Conservation (phyloP, 2,329 filamentous ascomycete species). For the Helotiales sp. region DNA sequence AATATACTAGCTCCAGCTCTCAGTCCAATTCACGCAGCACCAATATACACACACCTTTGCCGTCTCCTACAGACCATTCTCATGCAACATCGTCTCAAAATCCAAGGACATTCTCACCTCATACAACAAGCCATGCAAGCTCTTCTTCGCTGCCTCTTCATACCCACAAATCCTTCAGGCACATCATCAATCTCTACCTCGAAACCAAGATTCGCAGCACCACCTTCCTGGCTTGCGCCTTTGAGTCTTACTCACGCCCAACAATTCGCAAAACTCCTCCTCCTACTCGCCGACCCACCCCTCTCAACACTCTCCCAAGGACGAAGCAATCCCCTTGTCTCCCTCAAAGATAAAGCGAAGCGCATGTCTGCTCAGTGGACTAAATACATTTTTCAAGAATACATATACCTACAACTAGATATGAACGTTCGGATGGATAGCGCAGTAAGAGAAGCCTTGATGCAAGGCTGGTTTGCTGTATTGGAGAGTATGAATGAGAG, state of each 20-base stretch:
- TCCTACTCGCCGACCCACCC: conserved; percentile 59
- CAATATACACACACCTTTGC: conserved; percentile 40
- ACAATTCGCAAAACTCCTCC: conserved; percentile 55
- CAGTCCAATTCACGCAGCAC: conserved; percentile 18
- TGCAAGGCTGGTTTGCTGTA: conserved; percentile 58
- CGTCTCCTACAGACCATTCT: conserved; percentile 56
- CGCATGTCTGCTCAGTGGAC: conserved; percentile 61
- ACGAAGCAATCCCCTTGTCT: conserved; percentile 49
- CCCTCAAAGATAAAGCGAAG: conserved; percentile 61
- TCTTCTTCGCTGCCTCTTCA: conserved; percentile 55
- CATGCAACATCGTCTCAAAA: conserved; percentile 58
- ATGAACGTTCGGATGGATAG: conserved; percentile 44
- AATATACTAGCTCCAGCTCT: conserved; percentile 19
- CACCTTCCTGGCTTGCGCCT: conserved; percentile 36
- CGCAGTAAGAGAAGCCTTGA: conserved; percentile 53
- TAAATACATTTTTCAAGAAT: conserved; percentile 59
- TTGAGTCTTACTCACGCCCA: conserved; percentile 47
- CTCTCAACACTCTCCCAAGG: conserved; percentile 53
- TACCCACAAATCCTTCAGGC: conserved; percentile 36
- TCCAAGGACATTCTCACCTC: conserved; percentile 63
- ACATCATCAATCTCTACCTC: conserved; percentile 18
- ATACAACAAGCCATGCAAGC: conserved; percentile 54
- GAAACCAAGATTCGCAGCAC: conserved; percentile 24
- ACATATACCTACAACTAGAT: conserved; percentile 62
- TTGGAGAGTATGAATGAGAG: conserved; percentile 58